A percentile compares a stretch with the other conserved stretches of the same genome.
These are phyloP conservation scores for Cladophialophora psammophila DNA, from an alignment of 2,329 filamentous ascomycete species.

Conservation along the genomic window DNA sequence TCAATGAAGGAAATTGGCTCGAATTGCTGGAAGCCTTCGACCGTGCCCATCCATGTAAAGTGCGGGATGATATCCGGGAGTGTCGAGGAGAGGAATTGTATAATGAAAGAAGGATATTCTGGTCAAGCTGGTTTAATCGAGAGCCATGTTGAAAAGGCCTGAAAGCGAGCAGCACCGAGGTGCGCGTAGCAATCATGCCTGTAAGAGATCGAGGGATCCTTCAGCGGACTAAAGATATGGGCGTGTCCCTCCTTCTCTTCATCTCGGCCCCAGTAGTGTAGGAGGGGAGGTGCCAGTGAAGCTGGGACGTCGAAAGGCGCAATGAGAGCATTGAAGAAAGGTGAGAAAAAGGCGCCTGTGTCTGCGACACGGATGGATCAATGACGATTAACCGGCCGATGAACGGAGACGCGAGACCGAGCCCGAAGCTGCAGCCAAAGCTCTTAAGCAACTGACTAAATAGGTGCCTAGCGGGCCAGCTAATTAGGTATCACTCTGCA, in stretches of 20 bases:
- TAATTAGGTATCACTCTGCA: no score
- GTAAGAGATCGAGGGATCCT: conserved; percentile 4
- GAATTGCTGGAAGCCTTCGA: neutral
- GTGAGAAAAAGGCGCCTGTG: conserved; percentile 24
- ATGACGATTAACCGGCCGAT: conserved; percentile 23
- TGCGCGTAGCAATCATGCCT: conserved; percentile 50
- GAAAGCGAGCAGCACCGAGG: conserved; percentile 48
- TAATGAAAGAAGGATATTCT: conserved; percentile 39
- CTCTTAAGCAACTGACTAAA: neutral
- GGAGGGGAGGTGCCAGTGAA: neutral
- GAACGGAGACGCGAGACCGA: conserved; percentile 18
- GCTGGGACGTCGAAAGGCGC: neutral
- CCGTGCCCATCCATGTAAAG: conserved; percentile 11
- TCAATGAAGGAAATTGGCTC: neutral
- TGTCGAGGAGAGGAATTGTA: conserved; percentile 41
- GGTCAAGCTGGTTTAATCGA: conserved; percentile 36
- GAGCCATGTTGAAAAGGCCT: conserved; percentile 36
- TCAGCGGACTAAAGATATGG: conserved; percentile 15
- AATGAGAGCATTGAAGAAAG: conserved; percentile 14
- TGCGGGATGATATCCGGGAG: conserved; percentile 35
- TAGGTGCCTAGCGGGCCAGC: no score
- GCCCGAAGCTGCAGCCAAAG: conserved; percentile 15
- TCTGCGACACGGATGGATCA: conserved; percentile 23
- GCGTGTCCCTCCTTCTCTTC: conserved; percentile 22
- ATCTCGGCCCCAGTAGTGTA: conserved; percentile 24